Evolutionary conservation across 2,329 filamentous ascomycete genomes (phyloP), one percentile per base, ranked within the genome.

Genomic region (Microcyclospora tardicrescens): DNA sequence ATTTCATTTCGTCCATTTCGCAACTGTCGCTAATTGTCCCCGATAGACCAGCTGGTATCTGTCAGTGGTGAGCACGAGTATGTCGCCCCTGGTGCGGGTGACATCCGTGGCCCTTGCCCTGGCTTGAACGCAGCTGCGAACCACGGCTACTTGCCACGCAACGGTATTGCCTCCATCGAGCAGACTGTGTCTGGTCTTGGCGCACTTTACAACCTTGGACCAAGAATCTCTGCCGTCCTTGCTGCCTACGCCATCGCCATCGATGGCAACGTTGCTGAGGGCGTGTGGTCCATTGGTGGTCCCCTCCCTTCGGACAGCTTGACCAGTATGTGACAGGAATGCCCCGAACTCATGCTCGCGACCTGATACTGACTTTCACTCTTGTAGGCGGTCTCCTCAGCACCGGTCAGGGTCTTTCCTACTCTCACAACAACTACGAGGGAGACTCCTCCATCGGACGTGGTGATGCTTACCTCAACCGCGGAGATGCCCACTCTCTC

Each of bases 361-460:
- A 12, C 36, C 28, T 13, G 28, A 16, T 27, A 13, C 27, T 12
- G 6, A 10, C 10, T 6, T 31, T 31, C 28, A 24, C 6, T 2
- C 27, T 10, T 14, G 15, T 30, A 11, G 14, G 29, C 19, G 28
- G 24, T 2, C 13, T 44, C 2, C 34, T 44, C 15, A 32, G 43
- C n/a, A 36, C n/a, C 30, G 43, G 40, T 34, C 51, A 43, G 51
- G 54, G 43, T 43, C 40, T 52, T 27, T 46, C 43, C 9, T 50
- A 44, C 33, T 47, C 45, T 5, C 57, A 60, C 49, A 58, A 58
- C 44, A 54, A 53, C 36, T 60, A 58, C 32, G 57, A 60, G 38
- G 40, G 47, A 8, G 57, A 60, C 37, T 50, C 40, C 8, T 45
- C 42, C 28, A 51, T 51, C 24, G 49, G 43, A 16, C 48, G 48